Conservation (phyloP, 2,329 filamentous ascomycete genomes). For the Aspergillus brasiliensis region DNA sequence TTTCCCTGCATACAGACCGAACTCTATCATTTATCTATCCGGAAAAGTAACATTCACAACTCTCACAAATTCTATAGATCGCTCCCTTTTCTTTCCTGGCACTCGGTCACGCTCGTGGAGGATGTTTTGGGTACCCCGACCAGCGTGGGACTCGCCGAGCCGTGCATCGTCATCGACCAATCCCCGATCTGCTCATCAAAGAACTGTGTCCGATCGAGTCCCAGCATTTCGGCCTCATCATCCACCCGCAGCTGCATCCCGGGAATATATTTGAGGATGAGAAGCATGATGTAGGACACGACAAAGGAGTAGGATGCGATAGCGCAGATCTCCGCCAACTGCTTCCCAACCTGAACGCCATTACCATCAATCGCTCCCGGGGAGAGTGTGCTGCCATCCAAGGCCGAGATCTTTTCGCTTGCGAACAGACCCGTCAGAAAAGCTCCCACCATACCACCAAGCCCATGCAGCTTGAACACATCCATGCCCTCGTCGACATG, state of each 20-base stretch:
- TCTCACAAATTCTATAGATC: not conserved
- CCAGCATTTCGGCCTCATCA: slow-evolving; percentile 58
- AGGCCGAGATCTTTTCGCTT: slow-evolving; percentile 40
- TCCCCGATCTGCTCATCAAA: slow-evolving; percentile 60
- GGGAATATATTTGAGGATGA: slow-evolving; percentile 57
- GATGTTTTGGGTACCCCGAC: slow-evolving; percentile 18
- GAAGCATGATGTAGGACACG: slow-evolving; percentile 55
- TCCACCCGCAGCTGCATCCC: slow-evolving; percentile 57
- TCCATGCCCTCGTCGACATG: slow-evolving; percentile 61
- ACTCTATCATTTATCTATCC: not conserved
- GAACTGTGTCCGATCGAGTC: slow-evolving; percentile 59
- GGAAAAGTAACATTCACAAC: not conserved
- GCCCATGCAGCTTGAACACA: slow-evolving; percentile 62
- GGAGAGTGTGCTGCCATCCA: slow-evolving; percentile 53
- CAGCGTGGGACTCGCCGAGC: slow-evolving; percentile 11
- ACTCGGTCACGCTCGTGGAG: slow-evolving; percentile 12
- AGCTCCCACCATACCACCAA: slow-evolving; percentile 60
- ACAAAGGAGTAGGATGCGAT: slow-evolving; percentile 57
- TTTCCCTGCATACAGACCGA: not conserved
- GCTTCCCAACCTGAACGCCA: slow-evolving; percentile 57
- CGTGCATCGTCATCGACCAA: slow-evolving; percentile 43
- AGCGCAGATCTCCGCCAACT: slow-evolving; percentile 59
- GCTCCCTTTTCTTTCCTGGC: slow-evolving; percentile 7
- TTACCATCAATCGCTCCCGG: slow-evolving; percentile 58
- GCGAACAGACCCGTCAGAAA: slow-evolving; percentile 63